Evolutionary conservation across 2,329 filamentous ascomycete species (phyloP).

Genomic region (Dactylellina cionopaga): DNA sequence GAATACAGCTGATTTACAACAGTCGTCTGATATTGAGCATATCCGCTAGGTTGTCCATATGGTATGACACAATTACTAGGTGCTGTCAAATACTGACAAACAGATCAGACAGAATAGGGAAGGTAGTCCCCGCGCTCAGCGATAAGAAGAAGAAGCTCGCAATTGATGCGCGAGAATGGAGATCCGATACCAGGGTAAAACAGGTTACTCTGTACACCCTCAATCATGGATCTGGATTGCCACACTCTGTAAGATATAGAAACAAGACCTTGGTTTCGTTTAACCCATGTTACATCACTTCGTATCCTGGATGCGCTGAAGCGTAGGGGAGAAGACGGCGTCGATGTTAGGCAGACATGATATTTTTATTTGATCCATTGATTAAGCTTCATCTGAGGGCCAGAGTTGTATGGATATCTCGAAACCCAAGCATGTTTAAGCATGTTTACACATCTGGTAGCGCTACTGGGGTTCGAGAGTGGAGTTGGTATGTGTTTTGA

Average conservation of each 20-base stretch:
- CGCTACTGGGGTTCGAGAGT: neutral
- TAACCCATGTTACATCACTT: neutral
- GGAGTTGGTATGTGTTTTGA: neutral
- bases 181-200: constrained; percentile 24
- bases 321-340: neutral
- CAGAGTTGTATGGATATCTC: too few species aligned
- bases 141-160: neutral
- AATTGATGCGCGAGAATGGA: neutral
- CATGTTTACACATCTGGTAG: too few species aligned
- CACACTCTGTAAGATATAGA: neutral
- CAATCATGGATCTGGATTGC: constrained; percentile 35
- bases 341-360: constrained; percentile 17
- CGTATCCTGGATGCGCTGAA: constrained; percentile 13
- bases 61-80: constrained; percentile 25
- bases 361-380: too few species aligned
- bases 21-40: too few species aligned
- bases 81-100: neutral
- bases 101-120: neutral
- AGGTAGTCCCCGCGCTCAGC: neutral
- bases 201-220: neutral
- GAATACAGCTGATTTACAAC: neutral
- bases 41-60: neutral
- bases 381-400: constrained; percentile 8
- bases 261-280: neutral
- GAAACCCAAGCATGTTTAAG: neutral